Evolutionary conservation across 208 protist genomes (phyloP).

Genomic region (Tritrichomonas foetus): DNA sequence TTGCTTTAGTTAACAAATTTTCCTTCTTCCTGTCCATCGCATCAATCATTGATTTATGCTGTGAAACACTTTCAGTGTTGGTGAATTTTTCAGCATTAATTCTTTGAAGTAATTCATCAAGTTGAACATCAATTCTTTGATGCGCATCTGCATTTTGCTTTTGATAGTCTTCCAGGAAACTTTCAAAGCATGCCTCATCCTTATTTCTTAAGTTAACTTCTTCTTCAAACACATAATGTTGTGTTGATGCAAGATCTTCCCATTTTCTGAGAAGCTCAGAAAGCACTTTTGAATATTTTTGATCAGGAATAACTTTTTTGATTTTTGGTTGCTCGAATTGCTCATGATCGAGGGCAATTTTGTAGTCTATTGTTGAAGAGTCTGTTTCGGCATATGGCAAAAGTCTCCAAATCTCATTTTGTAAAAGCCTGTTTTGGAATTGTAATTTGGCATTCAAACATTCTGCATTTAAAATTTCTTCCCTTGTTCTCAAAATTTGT

Average conservation of each 20-base stretch:
- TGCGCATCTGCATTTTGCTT: background rate
- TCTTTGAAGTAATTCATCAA: background rate
- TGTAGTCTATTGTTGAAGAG: background rate
- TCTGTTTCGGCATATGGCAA: background rate
- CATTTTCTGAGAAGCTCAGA: background rate
- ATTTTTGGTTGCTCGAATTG: background rate
- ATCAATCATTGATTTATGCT: background rate
- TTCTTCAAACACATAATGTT: background rate
- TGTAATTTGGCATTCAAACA: background rate
- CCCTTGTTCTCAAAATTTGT: background rate
- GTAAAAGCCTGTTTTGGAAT: background rate
- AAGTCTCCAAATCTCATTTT: conserved; percentile 21
- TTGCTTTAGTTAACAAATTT: background rate
- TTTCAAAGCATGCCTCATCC: background rate
- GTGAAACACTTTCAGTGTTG: background rate
- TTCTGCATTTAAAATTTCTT: background rate
- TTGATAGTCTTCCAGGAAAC: background rate
- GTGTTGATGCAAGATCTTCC: background rate
- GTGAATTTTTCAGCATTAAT: background rate
- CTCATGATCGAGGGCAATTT: background rate
- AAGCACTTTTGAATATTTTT: background rate
- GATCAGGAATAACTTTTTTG: background rate
- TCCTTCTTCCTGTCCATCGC: background rate
- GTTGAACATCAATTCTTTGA: background rate
- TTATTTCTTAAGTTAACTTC: background rate